Evolutionary conservation across 768 basidiomycete genomes (phyloP).

Genomic region (Agaricus blazei): DNA sequence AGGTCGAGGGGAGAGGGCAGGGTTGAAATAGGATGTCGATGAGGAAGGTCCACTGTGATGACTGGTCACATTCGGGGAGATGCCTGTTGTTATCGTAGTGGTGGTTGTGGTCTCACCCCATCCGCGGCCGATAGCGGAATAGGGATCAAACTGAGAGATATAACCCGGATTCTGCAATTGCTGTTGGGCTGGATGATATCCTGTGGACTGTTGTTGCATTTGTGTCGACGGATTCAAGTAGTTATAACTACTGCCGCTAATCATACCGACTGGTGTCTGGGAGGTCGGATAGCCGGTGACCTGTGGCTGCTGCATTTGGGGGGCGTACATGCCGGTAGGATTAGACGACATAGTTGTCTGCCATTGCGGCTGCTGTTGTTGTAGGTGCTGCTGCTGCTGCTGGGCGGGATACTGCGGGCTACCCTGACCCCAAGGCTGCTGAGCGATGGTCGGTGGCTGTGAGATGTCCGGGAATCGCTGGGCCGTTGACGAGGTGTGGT

Average conservation of each 20-base stretch:
- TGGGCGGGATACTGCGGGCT: conserved; percentile 29
- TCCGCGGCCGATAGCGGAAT: conserved; percentile 37
- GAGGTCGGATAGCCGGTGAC: conserved; percentile 39
- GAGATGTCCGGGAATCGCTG: conserved; percentile 63
- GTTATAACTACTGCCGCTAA: conserved; percentile 35
- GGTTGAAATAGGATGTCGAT: conserved; percentile 5
- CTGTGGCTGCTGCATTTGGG: conserved; percentile 14
- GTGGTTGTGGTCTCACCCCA: conserved; percentile 26
- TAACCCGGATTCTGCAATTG: conserved; percentile 44
- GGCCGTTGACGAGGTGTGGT: conserved; percentile 31
- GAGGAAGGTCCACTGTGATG: conserved; percentile 6
- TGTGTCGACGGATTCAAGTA: conserved; percentile 24
- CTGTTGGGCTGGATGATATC: conserved; percentile 40
- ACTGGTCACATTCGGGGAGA: conserved; percentile 10
- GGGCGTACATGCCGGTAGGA: conserved; percentile 6
- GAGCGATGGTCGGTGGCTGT: conserved; percentile 16
- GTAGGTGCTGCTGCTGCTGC: conserved; percentile 27
- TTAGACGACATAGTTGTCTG: neutral
- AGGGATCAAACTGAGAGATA: conserved; percentile 50
- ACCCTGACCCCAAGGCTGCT: conserved; percentile 11
- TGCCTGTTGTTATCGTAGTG: conserved; percentile 14
- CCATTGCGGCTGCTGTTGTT: conserved; percentile 19
- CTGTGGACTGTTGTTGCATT: conserved; percentile 22
- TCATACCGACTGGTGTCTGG: conserved; percentile 46
- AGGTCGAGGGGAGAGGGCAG: conserved; percentile 2